These are phyloP conservation scores for Euphorbia tirucalli DNA, from an alignment of 345 rosid genomes.

Conservation along the genomic window DNA sequence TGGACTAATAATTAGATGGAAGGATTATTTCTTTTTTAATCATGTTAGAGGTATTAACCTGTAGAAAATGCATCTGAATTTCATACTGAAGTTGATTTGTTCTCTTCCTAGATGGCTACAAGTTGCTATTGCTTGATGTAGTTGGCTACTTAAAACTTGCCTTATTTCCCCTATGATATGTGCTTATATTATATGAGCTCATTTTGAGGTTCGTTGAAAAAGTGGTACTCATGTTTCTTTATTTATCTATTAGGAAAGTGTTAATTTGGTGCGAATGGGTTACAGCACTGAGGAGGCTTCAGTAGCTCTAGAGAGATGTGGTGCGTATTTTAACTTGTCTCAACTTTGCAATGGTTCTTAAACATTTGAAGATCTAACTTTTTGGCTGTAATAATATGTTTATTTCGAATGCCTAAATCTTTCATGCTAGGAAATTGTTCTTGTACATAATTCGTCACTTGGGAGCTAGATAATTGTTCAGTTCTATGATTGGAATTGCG, in stretches of 20 bases:
- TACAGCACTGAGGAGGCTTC: conserved; percentile 56
- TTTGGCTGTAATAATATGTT: too few species aligned
- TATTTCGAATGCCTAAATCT: too few species aligned
- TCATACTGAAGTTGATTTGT: neutral
- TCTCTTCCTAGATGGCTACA: neutral
- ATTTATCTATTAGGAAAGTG: conserved; percentile 31
- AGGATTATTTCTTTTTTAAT: neutral
- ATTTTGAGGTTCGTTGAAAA: neutral
- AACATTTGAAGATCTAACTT: too few species aligned
- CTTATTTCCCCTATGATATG: neutral
- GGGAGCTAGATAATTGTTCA: too few species aligned
- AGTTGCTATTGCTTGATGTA: neutral
- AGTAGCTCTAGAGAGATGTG: conserved; percentile 84
- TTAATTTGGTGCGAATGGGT: conserved; percentile 55
- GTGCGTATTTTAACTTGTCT: conserved; percentile 33
- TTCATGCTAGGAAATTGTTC: too few species aligned
- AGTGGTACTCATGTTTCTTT: neutral
- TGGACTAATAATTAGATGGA: neutral
- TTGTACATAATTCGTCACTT: too few species aligned
- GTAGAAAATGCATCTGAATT: neutral
- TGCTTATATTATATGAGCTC: neutral
- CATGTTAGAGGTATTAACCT: neutral
- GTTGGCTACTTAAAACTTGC: neutral
- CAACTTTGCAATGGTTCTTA: conserved; percentile 8
- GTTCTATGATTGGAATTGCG: too few species aligned